Conservation (phyloP, 169 alveolate genomes). For the Besnoitia besnoiti region DNA sequence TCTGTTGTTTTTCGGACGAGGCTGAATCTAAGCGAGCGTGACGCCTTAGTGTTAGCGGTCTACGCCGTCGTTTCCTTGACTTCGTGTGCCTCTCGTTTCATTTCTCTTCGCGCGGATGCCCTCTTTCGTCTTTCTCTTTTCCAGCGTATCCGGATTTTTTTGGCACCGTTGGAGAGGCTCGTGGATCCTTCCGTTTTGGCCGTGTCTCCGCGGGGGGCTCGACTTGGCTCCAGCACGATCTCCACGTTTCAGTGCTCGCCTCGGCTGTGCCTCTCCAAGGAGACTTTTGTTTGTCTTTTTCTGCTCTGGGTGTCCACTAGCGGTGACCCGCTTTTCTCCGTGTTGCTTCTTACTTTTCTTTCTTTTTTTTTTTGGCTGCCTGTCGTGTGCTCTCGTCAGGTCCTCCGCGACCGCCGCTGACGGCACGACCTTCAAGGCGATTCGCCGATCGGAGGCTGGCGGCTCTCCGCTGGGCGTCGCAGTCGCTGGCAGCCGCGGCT, state of each 20-base stretch:
- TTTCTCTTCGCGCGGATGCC: too few relatives aligned
- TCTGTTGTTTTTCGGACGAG: too few relatives aligned
- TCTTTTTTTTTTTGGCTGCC: neutral
- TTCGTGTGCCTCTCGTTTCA: too few relatives aligned
- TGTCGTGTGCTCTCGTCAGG: neutral
- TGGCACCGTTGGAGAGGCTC: neutral
- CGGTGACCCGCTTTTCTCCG: neutral
- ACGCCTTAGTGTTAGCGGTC: too few relatives aligned
- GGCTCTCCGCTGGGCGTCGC: neutral
- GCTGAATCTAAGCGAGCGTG: too few relatives aligned
- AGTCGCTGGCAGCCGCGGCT: neutral
- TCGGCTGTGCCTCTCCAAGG: too few relatives aligned
- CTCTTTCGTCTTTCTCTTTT: too few relatives aligned
- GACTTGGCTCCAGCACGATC: too few relatives aligned
- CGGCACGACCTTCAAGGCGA: slow-evolving; percentile 25
- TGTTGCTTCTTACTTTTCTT: neutral
- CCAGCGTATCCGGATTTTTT: neutral
- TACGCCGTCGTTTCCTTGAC: too few relatives aligned
- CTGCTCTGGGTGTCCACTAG: neutral
- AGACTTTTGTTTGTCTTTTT: neutral
- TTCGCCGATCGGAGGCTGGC: neutral
- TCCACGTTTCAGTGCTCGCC: too few relatives aligned
- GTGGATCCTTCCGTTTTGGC: neutral
- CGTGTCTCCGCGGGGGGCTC: too few relatives aligned
- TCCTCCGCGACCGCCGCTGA: slow-evolving; percentile 15